Percentiles rank a stretch among this genome's conserved stretches.
These are phyloP conservation scores for Fomitopsis serialis DNA, from an alignment of 768 basidiomycete species.

Conservation along the genomic window DNA sequence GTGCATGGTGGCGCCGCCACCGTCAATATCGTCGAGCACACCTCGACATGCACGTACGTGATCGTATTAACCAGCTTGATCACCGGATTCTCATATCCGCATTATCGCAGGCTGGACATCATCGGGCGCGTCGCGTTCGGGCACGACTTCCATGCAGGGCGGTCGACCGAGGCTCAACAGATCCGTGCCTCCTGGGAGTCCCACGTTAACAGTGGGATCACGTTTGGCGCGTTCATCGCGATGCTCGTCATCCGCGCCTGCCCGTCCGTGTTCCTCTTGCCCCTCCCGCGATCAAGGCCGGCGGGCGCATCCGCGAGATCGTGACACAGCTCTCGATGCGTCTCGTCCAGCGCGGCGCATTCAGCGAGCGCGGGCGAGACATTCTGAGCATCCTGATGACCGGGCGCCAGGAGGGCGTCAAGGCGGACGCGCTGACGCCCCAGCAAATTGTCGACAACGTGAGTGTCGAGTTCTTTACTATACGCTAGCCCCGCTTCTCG, in stretches of 20 bases:
- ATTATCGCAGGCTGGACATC: constrained; percentile 18
- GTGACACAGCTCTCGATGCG: constrained; percentile 18
- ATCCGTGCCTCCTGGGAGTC: constrained; percentile 23
- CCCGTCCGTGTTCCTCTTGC: constrained; percentile 21
- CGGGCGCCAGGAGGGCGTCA: not conserved
- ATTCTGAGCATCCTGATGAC: constrained; percentile 17
- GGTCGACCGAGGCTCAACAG: constrained; percentile 22
- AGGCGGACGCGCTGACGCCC: constrained; percentile 9
- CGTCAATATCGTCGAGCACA: constrained; percentile 18
- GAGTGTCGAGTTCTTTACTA: constrained; percentile 8
- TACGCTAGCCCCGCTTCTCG: not conserved
- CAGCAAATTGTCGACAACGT: constrained; percentile 21
- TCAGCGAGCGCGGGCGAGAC: constrained; percentile 15
- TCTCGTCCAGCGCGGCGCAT: constrained; percentile 11
- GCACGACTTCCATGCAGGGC: constrained; percentile 33
- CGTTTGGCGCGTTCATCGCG: constrained; percentile 15
- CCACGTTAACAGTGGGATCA: constrained; percentile 18
- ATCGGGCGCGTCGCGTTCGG: constrained; percentile 33
- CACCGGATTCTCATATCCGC: not conserved
- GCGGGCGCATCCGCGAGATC: constrained; percentile 22
- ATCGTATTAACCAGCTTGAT: not conserved
- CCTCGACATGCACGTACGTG: constrained; percentile 18
- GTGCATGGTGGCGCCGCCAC: constrained; percentile 15
- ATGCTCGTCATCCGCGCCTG: constrained; percentile 22
- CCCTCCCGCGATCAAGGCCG: constrained; percentile 20